Base-by-base conservation (phyloP, 768 basidiomycete genomes). In the Tulasnella sp. region DNA sequence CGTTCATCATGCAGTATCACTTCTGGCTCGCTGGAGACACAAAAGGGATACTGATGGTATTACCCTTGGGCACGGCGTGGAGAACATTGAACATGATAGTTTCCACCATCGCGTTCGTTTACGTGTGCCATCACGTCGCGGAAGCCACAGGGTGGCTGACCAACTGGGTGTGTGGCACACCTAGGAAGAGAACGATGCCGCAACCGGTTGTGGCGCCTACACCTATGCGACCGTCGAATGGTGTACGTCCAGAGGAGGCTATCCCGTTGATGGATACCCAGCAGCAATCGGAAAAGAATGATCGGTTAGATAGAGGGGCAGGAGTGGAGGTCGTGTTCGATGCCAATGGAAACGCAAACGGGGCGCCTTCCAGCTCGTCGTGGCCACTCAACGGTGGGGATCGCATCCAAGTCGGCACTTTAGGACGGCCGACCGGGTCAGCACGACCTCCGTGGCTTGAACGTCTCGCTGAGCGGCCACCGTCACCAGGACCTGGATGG, bases 1-100 rank as follows among this genome's bases (percentile, higher is more conserved):
- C 90, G 0, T 96, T 93, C 70, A 86, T 94, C 67, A 80, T 94
- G 60, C 91, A 95, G 68, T 94, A 84, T 69, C 90, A 89, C 66
- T 73, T 88, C 45, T 92, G 88, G 88, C 75, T 92, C 32, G 90
- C 86, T 0, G 86, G 78, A 3, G 88, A 92, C 66, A 88, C 85
- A 30, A 86, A 86, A 69, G 86, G 87, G 17, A 76, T 94, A 60
- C 76, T 95, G 23, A 71, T 91, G 50, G 78, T 93, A 51, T 73
- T 94, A 45, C 89, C 89, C 0, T n/a, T 59, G 11, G 85, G 87
- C 13, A 81, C 80, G 1, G 71, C 69, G 45, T 86, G 84, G 78
- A 79, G 91, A 26, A 77, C 81, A n/a, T 48, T 87, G 65, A 96
- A 94, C 70, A 80, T 92, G 62, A 68, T 88, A 27, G 65, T 93